Base-by-base conservation (phyloP, 306 rosid species). In the Nissolia schottii region DNA sequence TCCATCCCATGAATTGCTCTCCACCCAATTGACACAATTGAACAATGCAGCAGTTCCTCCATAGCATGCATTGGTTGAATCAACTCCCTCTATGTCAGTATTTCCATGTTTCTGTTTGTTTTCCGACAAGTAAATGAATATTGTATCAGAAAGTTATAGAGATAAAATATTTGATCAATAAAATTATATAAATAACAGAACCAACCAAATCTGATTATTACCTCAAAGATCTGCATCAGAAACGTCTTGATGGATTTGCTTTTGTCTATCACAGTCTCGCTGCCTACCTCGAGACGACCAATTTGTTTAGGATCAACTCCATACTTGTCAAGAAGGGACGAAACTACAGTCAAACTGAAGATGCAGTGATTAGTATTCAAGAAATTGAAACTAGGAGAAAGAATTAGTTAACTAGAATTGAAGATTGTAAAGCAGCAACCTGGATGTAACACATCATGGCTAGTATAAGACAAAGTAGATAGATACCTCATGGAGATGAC, bases 201-300 rank as follows among this genome's bases (percentile, higher is more conserved):
- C 12, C 56, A 62, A 62, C 20, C 57, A 54, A 2, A 63, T 63
- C 57, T 37, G 40, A 46, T 73, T 25, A 67, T 60, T 67, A 94
- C 99, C 99, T 95, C 99, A 81, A 95, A 95, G 64, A 95, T 91
- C 79, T 84, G 91, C 99, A 95, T 95, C 79, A 91, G 85, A 88
- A 95, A 91, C 66, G 99, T 89, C 93, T 95, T 95, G 70, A 95
- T 91, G 56, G 99, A 95, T 77, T 95, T 95, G 90, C 99, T 95
- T 82, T 95, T 95, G 92, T 95, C 99, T 68, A 95, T 91, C 68
- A 91, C 97, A 60, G 99, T 95, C 87, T 95, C 99, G 11, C 96
- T 95, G 70, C 99, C 99, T 31, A 95, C 99, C 88, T 91, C 99
- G 51, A 95, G 81, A 43, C 99, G 99, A 75, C 99, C 99, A 82